Evolutionary conservation across 371 early-diverging fungal genomes (phyloP).

Genomic region (Zopfochytrium polystomum): DNA sequence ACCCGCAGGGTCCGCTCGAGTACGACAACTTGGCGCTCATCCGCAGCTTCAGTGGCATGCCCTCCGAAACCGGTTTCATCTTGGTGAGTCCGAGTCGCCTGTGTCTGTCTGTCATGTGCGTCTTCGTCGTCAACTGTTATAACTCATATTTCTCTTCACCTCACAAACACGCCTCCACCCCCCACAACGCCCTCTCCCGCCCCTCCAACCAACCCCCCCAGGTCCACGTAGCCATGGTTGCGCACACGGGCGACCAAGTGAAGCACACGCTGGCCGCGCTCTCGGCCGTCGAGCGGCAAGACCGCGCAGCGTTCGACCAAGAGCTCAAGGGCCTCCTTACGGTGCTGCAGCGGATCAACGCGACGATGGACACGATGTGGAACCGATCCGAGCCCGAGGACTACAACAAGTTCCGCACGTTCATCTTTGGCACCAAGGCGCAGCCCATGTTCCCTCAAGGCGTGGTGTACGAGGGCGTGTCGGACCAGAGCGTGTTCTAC

Average conservation of each 20-base stretch:
- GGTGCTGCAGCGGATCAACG: slow-evolving; percentile 65
- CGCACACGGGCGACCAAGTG: slow-evolving; percentile 68
- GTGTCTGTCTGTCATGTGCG: too few species aligned
- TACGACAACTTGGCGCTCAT: slow-evolving; percentile 77
- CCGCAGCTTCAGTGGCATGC: slow-evolving; percentile 70
- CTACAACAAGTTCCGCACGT: slow-evolving; percentile 80
- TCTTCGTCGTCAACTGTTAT: too few species aligned
- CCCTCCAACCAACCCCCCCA: too few species aligned
- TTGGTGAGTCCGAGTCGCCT: too few species aligned
- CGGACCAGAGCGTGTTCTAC: slow-evolving; percentile 59
- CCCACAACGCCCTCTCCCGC: too few species aligned
- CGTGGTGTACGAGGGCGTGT: slow-evolving; percentile 76
- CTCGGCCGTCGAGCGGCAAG: slow-evolving; percentile 47
- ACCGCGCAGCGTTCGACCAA: slow-evolving; percentile 61
- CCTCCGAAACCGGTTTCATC: slow-evolving; percentile 61
- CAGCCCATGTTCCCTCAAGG: slow-evolving; percentile 57
- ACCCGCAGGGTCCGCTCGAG: slow-evolving; percentile 52
- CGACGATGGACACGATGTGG: slow-evolving; percentile 77
- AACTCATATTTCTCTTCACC: too few species aligned
- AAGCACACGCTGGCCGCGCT: slow-evolving; percentile 58
- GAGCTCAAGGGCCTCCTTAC: slow-evolving; percentile 56
- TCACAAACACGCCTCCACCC: too few species aligned
- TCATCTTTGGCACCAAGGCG: slow-evolving; percentile 84
- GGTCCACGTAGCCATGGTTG: slow-evolving; percentile 86
- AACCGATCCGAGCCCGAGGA: slow-evolving; percentile 68